Evolutionary conservation across 2,329 filamentous ascomycete genomes (phyloP).

Genomic region (Aureobasidium vineae): DNA sequence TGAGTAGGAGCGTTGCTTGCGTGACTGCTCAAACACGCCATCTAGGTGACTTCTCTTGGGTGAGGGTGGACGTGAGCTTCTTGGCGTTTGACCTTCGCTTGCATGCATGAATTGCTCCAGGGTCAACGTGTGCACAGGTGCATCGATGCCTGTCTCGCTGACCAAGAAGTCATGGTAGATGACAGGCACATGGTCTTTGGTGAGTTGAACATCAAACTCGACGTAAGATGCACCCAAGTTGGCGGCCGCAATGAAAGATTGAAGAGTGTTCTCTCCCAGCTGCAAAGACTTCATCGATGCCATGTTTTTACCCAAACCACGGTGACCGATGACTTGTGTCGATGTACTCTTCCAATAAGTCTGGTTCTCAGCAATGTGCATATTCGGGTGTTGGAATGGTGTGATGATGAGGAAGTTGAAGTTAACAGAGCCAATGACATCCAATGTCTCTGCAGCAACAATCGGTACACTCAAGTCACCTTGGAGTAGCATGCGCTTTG

Average conservation of each 20-base stretch:
- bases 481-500: constrained; percentile 85
- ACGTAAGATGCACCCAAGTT: constrained; percentile 79
- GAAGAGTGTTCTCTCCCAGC: constrained; percentile 92
- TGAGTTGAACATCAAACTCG: constrained; percentile 86
- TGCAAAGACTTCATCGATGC: constrained; percentile 82
- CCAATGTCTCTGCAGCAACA: constrained; percentile 73
- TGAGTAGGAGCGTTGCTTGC: constrained; percentile 57
- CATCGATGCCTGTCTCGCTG: constrained; percentile 95
- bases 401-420: constrained; percentile 97
- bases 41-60: constrained; percentile 36
- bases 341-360: constrained; percentile 96
- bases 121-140: constrained; percentile 91
- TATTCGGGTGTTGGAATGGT: constrained; percentile 88
- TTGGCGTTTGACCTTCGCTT: constrained; percentile 56
- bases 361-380: constrained; percentile 84
- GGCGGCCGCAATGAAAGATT: constrained; percentile 92
- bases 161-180: constrained; percentile 99
- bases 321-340: constrained; percentile 76
- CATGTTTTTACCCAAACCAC: constrained; percentile 86
- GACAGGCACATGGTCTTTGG: constrained; percentile 97
- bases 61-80: constrained; percentile 49
- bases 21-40: constrained; percentile 32
- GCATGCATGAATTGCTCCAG: constrained; percentile 94
- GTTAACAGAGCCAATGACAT: constrained; percentile 91
- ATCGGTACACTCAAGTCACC: constrained; percentile 92